Percentiles rank a stretch among this genome's conserved stretches.
These are phyloP conservation scores for Hemileccinum impolitum DNA, from an alignment of 768 basidiomycete species.

Conservation along the genomic window DNA sequence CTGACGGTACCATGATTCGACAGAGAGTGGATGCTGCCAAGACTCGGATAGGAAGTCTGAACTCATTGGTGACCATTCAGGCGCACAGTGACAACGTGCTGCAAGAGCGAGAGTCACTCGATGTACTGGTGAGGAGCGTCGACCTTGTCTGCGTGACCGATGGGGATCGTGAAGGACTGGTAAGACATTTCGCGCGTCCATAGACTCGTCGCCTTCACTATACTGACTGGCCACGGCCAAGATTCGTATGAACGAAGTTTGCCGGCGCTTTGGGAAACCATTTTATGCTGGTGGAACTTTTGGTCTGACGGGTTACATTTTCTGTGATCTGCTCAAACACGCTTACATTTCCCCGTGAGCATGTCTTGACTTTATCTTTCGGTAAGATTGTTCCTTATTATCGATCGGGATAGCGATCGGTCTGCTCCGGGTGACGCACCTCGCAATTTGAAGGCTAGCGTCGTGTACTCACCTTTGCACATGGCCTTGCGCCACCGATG, in stretches of 20 bases:
- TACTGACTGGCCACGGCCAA: slow-evolving; percentile 31
- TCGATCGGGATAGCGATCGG: slow-evolving; percentile 49
- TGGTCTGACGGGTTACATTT: slow-evolving; percentile 89
- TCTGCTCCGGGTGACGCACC: slow-evolving; percentile 54
- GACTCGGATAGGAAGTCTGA: slow-evolving; percentile 81
- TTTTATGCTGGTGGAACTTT: slow-evolving; percentile 93
- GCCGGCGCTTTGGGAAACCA: slow-evolving; percentile 67
- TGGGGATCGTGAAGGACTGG: slow-evolving; percentile 63
- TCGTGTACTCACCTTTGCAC: slow-evolving; percentile 61
- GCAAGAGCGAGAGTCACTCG: slow-evolving; percentile 51
- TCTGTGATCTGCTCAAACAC: slow-evolving; percentile 87
- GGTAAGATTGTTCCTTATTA: slow-evolving; percentile 9
- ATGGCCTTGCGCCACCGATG: slow-evolving; percentile 67
- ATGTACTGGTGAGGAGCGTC: slow-evolving; percentile 57
- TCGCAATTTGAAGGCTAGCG: slow-evolving; percentile 58
- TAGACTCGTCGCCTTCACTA: neutral
- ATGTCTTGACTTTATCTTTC: slow-evolving; percentile 1
- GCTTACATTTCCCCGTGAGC: slow-evolving; percentile 84
- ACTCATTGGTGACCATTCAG: slow-evolving; percentile 86
- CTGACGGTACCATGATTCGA: slow-evolving; percentile 12
- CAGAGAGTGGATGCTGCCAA: slow-evolving; percentile 87
- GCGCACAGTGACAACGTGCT: slow-evolving; percentile 50
- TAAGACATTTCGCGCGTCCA: slow-evolving; percentile 38
- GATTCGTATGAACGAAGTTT: slow-evolving; percentile 78
- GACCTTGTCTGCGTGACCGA: slow-evolving; percentile 91